A percentile compares a stretch with the other conserved stretches of the same genome.
phyloP scores from a whole-genome alignment of 2,329 filamentous ascomycete species.

The Ophiocordyceps sinensis region DNA sequence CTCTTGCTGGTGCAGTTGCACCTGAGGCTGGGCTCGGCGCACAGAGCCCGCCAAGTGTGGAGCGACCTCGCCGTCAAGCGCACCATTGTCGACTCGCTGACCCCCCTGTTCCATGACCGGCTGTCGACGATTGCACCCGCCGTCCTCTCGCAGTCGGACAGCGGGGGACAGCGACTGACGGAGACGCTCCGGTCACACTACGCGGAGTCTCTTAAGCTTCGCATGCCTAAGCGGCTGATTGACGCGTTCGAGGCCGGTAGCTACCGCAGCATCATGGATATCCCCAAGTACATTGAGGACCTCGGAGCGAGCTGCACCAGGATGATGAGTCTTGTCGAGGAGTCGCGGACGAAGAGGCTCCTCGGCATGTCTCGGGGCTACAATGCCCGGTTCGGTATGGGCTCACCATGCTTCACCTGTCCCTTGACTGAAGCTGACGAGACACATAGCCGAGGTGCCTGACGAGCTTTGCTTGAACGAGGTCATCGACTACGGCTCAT shows the following conservation, averaged over 20 bases:
- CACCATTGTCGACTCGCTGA: slow-evolving; percentile 41
- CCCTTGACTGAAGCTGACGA: slow-evolving; percentile 2
- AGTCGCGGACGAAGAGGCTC: slow-evolving; percentile 29
- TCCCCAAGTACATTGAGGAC: slow-evolving; percentile 27
- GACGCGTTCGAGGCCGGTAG: slow-evolving; percentile 35
- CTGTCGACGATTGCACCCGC: slow-evolving; percentile 35
- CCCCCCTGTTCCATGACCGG: slow-evolving; percentile 39
- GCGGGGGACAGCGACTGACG: slow-evolving; percentile 19
- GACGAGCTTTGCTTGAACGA: slow-evolving; percentile 25
- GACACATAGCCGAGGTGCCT: slow-evolving; percentile 22
- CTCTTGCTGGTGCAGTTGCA: slow-evolving; percentile 38
- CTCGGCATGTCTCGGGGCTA: slow-evolving; percentile 25
- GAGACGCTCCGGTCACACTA: slow-evolving; percentile 32
- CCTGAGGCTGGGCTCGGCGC: slow-evolving; percentile 32
- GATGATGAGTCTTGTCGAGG: slow-evolving; percentile 37
- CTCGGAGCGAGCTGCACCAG: slow-evolving; percentile 36
- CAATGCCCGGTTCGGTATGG: slow-evolving; percentile 32
- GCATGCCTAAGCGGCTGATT: slow-evolving; percentile 24
- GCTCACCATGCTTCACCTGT: neutral
- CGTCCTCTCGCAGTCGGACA: slow-evolving; percentile 18
- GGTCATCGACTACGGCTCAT: slow-evolving; percentile 36
- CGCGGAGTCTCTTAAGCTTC: slow-evolving; percentile 27
- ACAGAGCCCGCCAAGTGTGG: slow-evolving; percentile 33
- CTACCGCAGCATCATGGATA: slow-evolving; percentile 34
- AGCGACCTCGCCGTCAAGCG: slow-evolving; percentile 38